These are phyloP conservation scores for Metschnikowia santaceciliae DNA, from an alignment of 805 yeast species.

Conservation along the genomic window DNA sequence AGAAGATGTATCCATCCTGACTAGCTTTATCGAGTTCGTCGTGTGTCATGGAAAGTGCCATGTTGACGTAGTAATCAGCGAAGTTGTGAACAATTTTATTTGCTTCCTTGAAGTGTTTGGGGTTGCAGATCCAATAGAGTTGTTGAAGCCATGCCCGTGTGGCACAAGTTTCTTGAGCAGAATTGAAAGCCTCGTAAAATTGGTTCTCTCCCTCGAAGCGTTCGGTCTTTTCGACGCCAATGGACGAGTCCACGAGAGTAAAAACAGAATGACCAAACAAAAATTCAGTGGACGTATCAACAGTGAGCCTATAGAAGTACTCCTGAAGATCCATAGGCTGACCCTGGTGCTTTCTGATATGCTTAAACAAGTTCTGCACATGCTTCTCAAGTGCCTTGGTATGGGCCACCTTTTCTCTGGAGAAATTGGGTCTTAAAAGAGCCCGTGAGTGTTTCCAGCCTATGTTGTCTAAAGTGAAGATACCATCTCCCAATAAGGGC, in stretches of 20 bases:
- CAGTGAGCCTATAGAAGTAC: constrained; percentile 13
- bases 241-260: constrained; percentile 3
- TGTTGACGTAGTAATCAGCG: constrained; percentile 6
- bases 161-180: constrained; percentile 8
- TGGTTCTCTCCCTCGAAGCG: constrained; percentile 10
- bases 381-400: constrained; percentile 32
- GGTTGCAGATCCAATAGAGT: constrained; percentile 10
- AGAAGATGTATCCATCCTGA: constrained; percentile 8
- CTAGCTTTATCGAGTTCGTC: constrained; percentile 8
- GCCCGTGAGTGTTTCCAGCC: constrained; percentile 40
- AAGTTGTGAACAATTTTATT: constrained; percentile 11
- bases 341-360: constrained; percentile 13
- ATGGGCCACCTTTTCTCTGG: constrained; percentile 36
- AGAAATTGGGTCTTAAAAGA: constrained; percentile 36
- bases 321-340: constrained; percentile 13
- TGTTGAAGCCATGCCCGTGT: constrained; percentile 6
- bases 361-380: constrained; percentile 24
- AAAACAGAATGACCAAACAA: constrained; percentile 14
- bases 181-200: constrained; percentile 12
- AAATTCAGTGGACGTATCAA: constrained; percentile 16
- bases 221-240: constrained; percentile 6
- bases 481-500: constrained; percentile 36
- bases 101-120: constrained; percentile 5
- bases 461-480: constrained; percentile 34
- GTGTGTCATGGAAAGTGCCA: constrained; percentile 6